A percentile compares a stretch with the other conserved stretches of the same genome.
Evolutionary conservation across 1,139 yeast species (phyloP).

Genomic region (Candida gigantensis): DNA sequence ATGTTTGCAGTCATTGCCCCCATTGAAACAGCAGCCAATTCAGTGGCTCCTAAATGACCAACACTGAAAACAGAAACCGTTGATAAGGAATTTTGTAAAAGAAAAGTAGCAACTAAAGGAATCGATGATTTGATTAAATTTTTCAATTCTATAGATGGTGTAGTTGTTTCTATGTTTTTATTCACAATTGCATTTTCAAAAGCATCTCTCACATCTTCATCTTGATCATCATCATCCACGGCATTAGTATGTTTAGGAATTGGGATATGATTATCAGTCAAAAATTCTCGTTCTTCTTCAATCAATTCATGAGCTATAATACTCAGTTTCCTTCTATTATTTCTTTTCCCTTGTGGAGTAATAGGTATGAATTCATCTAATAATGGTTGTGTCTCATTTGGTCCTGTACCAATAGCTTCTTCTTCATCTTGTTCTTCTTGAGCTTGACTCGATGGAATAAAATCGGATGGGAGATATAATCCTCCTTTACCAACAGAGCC

Average conservation of each 20-base stretch:
- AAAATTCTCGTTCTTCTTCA: slow-evolving; percentile 39
- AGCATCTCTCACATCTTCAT: slow-evolving; percentile 31
- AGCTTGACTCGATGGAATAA: slow-evolving; percentile 29
- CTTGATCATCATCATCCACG: slow-evolving; percentile 19
- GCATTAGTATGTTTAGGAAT: slow-evolving; percentile 2
- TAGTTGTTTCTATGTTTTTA: slow-evolving; percentile 28
- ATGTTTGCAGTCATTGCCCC: slow-evolving; percentile 66
- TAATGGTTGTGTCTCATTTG: slow-evolving; percentile 19
- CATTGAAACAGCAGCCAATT: slow-evolving; percentile 60
- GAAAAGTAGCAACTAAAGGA: slow-evolving; percentile 55
- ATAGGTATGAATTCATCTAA: slow-evolving; percentile 8
- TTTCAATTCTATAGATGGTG: slow-evolving; percentile 37
- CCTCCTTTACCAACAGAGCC: slow-evolving; percentile 59
- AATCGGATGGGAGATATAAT: slow-evolving; percentile 52
- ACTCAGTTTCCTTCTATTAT: slow-evolving; percentile 24
- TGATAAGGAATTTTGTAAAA: slow-evolving; percentile 56
- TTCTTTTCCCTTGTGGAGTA: slow-evolving; percentile 7
- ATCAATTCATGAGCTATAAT: slow-evolving; percentile 30
- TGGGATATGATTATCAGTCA: slow-evolving; percentile 30
- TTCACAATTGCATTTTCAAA: slow-evolving; percentile 40
- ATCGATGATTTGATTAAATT: slow-evolving; percentile 45
- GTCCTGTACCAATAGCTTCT: not conserved
- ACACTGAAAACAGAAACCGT: slow-evolving; percentile 60
- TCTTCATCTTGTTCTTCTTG: slow-evolving; percentile 13
- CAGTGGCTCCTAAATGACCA: slow-evolving; percentile 60